These are phyloP conservation scores for Dryas octopetala DNA, from an alignment of 306 rosid genomes.

Conservation along the genomic window DNA sequence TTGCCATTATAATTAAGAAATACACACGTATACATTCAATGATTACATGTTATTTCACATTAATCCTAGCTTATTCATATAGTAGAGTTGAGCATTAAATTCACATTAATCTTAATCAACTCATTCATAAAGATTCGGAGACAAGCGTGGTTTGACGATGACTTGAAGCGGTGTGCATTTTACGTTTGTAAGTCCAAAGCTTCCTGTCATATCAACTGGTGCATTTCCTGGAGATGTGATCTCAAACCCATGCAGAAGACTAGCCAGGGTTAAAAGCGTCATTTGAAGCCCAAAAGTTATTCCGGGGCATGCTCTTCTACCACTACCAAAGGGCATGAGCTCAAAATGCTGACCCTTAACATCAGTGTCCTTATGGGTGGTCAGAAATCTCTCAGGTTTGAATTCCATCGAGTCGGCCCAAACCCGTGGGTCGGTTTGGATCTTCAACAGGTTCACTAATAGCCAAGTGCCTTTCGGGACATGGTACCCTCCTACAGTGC, in stretches of 20 bases:
- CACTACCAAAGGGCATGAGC: constrained; percentile 55
- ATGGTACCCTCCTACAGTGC: constrained; percentile 40
- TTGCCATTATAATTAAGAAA: too few species aligned
- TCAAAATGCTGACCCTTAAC: constrained; percentile 46
- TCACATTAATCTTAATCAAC: too few species aligned
- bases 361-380: constrained; percentile 41
- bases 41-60: too few species aligned
- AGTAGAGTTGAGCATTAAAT: too few species aligned
- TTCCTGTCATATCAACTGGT: constrained; percentile 48
- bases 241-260: constrained; percentile 51
- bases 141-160: constrained; percentile 45
- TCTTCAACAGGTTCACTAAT: constrained; percentile 46
- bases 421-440: constrained; percentile 48
- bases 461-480: constrained; percentile 44
- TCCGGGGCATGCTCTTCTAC: constrained; percentile 64
- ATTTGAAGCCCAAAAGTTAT: constrained; percentile 36
- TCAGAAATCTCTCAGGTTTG: constrained; percentile 58
- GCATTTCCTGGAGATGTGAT: constrained; percentile 22
- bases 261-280: constrained; percentile 36
- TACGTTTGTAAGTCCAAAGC: constrained; percentile 33
- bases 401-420: constrained; percentile 53
- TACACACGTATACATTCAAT: too few species aligned
- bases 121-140: constrained; percentile 24
- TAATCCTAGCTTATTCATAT: too few species aligned
- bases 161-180: constrained; percentile 53